Percentiles rank a stretch among this genome's conserved stretches.
These are phyloP conservation scores for Zasmidium angulare DNA, from an alignment of 2,329 filamentous ascomycete genomes.

Conservation along the genomic window DNA sequence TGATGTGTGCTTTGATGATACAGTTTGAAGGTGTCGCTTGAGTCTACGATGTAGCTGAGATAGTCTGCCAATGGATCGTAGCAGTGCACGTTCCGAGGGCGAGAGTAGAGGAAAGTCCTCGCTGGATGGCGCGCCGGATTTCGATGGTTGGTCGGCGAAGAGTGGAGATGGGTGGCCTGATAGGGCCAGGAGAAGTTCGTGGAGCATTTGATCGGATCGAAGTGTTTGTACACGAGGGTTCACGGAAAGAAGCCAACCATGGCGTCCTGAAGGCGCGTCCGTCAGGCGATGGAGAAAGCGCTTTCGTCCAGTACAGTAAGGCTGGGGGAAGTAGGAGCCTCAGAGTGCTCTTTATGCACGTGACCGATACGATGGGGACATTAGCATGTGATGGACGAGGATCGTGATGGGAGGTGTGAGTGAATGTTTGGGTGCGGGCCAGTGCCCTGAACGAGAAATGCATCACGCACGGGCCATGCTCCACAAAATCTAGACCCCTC, in stretches of 20 bases:
- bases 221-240: neutral
- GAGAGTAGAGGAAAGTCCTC: conserved; percentile 57
- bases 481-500: neutral
- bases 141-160: conserved; percentile 55
- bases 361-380: no score
- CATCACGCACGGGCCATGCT: neutral
- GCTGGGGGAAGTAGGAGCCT: no score
- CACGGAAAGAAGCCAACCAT: neutral
- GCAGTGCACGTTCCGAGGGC: conserved; percentile 77
- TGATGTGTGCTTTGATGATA: conserved; percentile 71
- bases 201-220: conserved; percentile 68
- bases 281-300: no score
- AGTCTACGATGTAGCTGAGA: conserved; percentile 76
- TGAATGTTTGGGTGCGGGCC: neutral
- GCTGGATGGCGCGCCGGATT: conserved; percentile 9
- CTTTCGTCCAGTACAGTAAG: no score
- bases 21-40: conserved; percentile 63
- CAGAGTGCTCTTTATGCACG: no score
- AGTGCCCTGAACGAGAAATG: neutral
- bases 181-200: conserved; percentile 96
- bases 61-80: conserved; percentile 73
- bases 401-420: neutral
- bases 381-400: neutral
- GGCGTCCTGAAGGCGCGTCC: no score
- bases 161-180: conserved; percentile 91